Evolutionary conservation across 352 stramenopile species (phyloP).

Genomic region (Pythium aphanidermatum): DNA sequence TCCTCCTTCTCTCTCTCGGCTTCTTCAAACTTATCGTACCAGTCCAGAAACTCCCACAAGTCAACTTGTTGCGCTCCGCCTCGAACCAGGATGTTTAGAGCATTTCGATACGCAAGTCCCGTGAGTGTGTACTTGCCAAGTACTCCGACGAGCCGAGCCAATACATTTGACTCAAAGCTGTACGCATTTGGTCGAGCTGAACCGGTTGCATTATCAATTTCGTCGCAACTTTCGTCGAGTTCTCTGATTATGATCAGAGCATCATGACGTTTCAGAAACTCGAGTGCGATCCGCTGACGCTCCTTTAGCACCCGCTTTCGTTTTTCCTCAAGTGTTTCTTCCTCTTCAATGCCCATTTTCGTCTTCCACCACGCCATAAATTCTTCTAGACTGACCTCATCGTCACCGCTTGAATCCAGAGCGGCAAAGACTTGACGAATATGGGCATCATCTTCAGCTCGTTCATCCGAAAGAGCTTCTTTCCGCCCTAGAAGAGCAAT

Average conservation of each 20-base stretch:
- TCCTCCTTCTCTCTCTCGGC: conserved; percentile 40
- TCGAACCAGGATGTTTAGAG: conserved; percentile 38
- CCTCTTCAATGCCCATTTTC: conserved; percentile 50
- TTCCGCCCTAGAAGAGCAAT: conserved; percentile 32
- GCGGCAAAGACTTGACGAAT: conserved; percentile 49
- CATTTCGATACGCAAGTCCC: conserved; percentile 41
- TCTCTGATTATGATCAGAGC: conserved; percentile 19
- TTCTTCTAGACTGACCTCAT: conserved; percentile 56
- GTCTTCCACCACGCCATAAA: conserved; percentile 75
- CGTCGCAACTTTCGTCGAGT: neutral
- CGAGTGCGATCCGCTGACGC: conserved; percentile 13
- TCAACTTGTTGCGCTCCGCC: conserved; percentile 35
- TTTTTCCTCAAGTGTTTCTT: conserved; percentile 34
- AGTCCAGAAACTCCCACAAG: conserved; percentile 41
- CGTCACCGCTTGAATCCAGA: conserved; percentile 61
- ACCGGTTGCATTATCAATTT: too few species aligned
- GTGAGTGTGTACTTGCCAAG: conserved; percentile 49
- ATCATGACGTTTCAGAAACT: conserved; percentile 41
- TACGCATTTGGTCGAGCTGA: too few species aligned
- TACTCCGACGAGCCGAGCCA: conserved; percentile 43
- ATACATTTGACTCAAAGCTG: conserved; percentile 49
- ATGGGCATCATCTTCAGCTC: conserved; percentile 22
- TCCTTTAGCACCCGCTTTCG: conserved; percentile 16
- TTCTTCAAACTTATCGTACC: conserved; percentile 49
- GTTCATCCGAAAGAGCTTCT: conserved; percentile 15